Base-by-base conservation (phyloP, 163 green algal genomes). In the Scenedesmus sp. region DNA sequence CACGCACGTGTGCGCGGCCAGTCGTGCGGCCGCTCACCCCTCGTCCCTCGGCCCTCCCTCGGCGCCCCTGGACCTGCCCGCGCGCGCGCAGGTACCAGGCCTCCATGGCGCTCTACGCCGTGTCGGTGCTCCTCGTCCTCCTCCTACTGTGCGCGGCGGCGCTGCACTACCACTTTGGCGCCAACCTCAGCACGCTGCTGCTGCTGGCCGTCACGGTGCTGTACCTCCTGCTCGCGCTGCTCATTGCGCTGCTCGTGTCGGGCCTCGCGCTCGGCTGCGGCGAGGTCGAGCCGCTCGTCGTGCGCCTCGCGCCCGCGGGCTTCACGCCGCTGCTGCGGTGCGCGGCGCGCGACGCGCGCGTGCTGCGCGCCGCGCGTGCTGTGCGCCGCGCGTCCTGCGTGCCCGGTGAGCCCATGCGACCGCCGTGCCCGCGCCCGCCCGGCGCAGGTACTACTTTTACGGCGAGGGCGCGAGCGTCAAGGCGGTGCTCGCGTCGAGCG, bases 141-240 rank as follows among this genome's bases (percentile, higher is more conserved):
- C 17, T 82, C 14, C 39, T 86, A 15, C 22, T 86, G 54, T 3
- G 78, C 14, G 56, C 65, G 0, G 62, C 63, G 28, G 17, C 36
- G 31, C 31, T 78, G 54, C 78, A 86, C 76, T 86, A 77, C 63
- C 81, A 82, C 63, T 86, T 82, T 64, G 81, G 81, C 56, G 60
- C 70, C 56, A 81, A 70, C 54, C 70, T 80, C 51, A 50, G n/a
- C 39, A 60, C 69, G 20, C 17, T 76, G 17, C 53, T 29, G 26
- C 67, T 54, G 22, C 34, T 64, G 34, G 31, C 18, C 22, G 51
- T 60, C 22, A 80, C 58, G 17, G 22, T 63, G 20, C 58, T 80
- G 18, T 80, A 80, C 63, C 72, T 83, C 31, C 39, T 86, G 15
- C 53, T 86, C 51, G 75, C 74, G 1, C 26, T 60, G 42, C 7